Evolutionary conservation across 2,329 filamentous ascomycete species (phyloP).

Genomic region (Escovopsis sp.): DNA sequence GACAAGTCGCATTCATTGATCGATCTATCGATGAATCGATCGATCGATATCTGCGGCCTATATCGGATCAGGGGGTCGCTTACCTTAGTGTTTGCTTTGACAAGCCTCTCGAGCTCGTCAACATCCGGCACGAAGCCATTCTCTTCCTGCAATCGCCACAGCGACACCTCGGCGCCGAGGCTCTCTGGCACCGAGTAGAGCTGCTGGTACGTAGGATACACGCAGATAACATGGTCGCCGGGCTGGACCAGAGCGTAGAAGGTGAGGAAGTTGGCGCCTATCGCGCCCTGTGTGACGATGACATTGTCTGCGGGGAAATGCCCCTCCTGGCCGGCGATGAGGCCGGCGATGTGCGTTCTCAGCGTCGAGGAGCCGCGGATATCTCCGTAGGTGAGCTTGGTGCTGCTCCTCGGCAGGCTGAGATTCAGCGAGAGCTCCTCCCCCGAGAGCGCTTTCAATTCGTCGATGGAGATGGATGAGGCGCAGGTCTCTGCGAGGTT

Average conservation of each 20-base stretch:
- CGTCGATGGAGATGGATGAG: conserved; percentile 56
- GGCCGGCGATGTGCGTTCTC: conserved; percentile 46
- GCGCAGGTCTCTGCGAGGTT: conserved; percentile 74
- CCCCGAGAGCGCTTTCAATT: conserved; percentile 45
- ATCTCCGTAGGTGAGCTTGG: conserved; percentile 55
- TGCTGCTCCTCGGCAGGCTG: conserved; percentile 31
- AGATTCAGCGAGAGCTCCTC: conserved; percentile 25
- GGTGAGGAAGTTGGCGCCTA: conserved; percentile 69
- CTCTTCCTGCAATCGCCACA: conserved; percentile 56
- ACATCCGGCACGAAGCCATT: conserved; percentile 55
- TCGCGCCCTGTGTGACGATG: conserved; percentile 66
- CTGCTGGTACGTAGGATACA: conserved; percentile 79
- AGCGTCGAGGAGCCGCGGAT: conserved; percentile 54
- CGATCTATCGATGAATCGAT: background rate
- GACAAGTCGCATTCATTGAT: too few relatives aligned
- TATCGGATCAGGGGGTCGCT: background rate
- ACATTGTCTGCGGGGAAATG: conserved; percentile 43
- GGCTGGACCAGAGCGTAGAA: conserved; percentile 58
- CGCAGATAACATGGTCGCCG: conserved; percentile 72
- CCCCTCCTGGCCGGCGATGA: conserved; percentile 35
- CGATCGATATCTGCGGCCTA: background rate
- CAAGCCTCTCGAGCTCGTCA: conserved; percentile 47
- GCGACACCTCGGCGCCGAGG: conserved; percentile 59
- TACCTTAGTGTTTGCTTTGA: conserved; percentile 57
- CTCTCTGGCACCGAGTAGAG: conserved; percentile 62